Evolutionary conservation across 1,139 yeast species (phyloP).

Genomic region (Zygoascus meyerae): DNA sequence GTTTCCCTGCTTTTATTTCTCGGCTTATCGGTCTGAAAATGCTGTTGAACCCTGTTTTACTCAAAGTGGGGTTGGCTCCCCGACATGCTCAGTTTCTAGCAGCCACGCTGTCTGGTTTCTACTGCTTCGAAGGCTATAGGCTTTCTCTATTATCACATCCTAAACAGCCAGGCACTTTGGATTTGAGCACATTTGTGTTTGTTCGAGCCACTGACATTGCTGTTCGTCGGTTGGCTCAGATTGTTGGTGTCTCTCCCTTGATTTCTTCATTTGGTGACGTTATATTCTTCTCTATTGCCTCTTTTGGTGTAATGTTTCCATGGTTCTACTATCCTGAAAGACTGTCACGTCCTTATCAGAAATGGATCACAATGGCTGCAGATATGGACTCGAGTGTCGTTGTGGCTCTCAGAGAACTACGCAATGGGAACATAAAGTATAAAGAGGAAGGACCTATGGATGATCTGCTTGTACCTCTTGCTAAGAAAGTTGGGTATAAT

Average conservation of each 20-base stretch:
- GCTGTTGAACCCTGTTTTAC: constrained; percentile 31
- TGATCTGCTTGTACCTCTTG: constrained; percentile 28
- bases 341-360: constrained; percentile 36
- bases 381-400: constrained; percentile 37
- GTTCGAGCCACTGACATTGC: constrained; percentile 25
- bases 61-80: not conserved
- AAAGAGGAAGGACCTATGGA: constrained; percentile 28
- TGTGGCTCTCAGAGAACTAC: constrained; percentile 31
- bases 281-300: constrained; percentile 23
- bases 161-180: constrained; percentile 20
- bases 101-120: constrained; percentile 17
- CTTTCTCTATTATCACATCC: constrained; percentile 14
- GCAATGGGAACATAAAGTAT: constrained; percentile 30
- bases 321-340: constrained; percentile 39
- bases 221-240: constrained; percentile 16
- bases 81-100: constrained; percentile 13
- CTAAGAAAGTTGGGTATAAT: constrained; percentile 29
- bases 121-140: constrained; percentile 17
- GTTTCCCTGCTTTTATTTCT: constrained; percentile 35
- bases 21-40: constrained; percentile 32
- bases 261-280: constrained; percentile 22
- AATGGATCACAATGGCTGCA: constrained; percentile 42
- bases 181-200: constrained; percentile 23
- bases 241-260: not conserved
- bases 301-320: constrained; percentile 36